These are phyloP conservation scores for Paraphoma sp. DNA, from an alignment of 2,329 filamentous ascomycete genomes.

Conservation along the genomic window DNA sequence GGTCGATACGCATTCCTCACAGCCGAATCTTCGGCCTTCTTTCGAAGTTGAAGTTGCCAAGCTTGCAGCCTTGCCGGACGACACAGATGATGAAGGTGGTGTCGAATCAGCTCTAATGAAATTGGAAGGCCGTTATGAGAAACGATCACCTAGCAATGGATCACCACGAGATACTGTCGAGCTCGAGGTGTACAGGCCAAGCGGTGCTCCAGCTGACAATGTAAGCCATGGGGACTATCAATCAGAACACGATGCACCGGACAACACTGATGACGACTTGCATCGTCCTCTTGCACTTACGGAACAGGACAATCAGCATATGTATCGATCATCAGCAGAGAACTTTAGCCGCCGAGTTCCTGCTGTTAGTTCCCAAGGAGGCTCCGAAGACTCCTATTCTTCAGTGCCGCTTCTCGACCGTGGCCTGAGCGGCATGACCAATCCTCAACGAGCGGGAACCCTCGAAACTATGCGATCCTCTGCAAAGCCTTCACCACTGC, in stretches of 20 bases:
- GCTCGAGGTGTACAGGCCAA: constrained; percentile 31
- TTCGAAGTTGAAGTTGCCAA: constrained; percentile 90
- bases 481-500: constrained; percentile 46
- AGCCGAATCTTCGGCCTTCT: constrained; percentile 66
- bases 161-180: constrained; percentile 25
- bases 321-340: constrained; percentile 42
- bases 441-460: constrained; percentile 22
- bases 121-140: constrained; percentile 84
- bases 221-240: constrained; percentile 23
- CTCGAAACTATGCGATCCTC: constrained; percentile 58
- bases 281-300: constrained; percentile 34
- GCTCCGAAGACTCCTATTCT: constrained; percentile 76
- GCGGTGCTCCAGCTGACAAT: constrained; percentile 20
- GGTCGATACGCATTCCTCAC: constrained; percentile 61
- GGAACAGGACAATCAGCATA: constrained; percentile 35
- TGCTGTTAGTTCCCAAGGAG: constrained; percentile 52
- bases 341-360: constrained; percentile 35
- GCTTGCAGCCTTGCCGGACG: constrained; percentile 86
- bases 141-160: constrained; percentile 42
- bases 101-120: constrained; percentile 93
- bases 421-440: constrained; percentile 51
- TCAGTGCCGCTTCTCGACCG: constrained; percentile 80
- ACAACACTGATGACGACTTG: constrained; percentile 32
- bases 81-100: constrained; percentile 76
- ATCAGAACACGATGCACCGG: constrained; percentile 24